Evolutionary conservation across 306 rosid genomes (phyloP), one percentile per base, ranked within the genome.

Genomic region (Cajanus cajan): DNA sequence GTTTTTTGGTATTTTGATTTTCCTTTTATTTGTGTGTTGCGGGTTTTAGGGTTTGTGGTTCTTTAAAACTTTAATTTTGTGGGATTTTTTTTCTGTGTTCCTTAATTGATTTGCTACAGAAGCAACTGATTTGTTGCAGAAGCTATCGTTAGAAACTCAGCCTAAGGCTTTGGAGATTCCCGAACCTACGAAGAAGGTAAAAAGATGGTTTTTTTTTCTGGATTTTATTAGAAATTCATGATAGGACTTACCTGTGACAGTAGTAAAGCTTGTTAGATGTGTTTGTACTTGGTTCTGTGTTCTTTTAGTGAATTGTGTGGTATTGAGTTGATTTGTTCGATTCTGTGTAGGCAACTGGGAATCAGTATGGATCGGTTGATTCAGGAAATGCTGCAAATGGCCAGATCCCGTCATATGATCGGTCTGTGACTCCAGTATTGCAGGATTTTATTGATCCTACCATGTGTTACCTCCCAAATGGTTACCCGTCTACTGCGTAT

Each of bases 51-150:
- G 8, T 51, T 36, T 50, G 0, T 33, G 28, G 10, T 22, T 6
- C 3, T 2, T 47, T 1, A 8, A 36, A 69, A 43, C 8, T 22
- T 80, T 14, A 21, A 64, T 31, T 85, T 51, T 59, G 3, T 28
- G 19, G 1, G 12, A n/a, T n/a, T n/a, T n/a, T 9, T 15, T 52
- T 74, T 24, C 34, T 71, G 86, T 81, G 0, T 74, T 81, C 94
- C 98, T 96, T 95, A 76, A 68, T 92, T 88, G 43, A 37, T 66
- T 68, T 76, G 36, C 41, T 52, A 80, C 81, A 95, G 98, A 93
- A 86, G 85, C 99, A 55, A 79, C 91, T 79, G 99, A 96, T 80
- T 91, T 96, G 90, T 79, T 93, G 1, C 98, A 95, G 90, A 96
- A 91, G 87, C 76, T 95, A 84, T 59, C 99, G 0, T 34, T 95